These are phyloP conservation scores for Gossypium anomalum DNA, from an alignment of 345 rosid species.

Conservation along the genomic window DNA sequence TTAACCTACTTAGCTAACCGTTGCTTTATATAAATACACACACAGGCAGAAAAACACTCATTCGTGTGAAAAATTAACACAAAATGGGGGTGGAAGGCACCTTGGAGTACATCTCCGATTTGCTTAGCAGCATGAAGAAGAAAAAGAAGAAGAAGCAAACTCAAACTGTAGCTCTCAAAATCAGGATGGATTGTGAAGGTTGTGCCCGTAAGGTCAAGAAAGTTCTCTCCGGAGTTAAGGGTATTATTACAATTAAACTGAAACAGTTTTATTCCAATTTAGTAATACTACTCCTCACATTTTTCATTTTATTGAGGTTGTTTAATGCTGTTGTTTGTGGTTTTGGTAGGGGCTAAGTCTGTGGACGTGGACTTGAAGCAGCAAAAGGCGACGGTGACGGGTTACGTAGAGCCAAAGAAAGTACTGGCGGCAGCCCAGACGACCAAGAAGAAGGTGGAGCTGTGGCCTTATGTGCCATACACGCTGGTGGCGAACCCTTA, in stretches of 20 bases:
- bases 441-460: slow-evolving; percentile 84
- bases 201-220: slow-evolving; percentile 78
- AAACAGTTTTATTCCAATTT: not conserved
- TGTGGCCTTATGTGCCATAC: slow-evolving; percentile 92
- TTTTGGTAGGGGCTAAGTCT: slow-evolving; percentile 52
- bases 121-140: slow-evolving; percentile 40
- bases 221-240: slow-evolving; percentile 68
- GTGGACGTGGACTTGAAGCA: slow-evolving; percentile 78
- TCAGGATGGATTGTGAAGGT: slow-evolving; percentile 89
- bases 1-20: not conserved
- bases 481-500: slow-evolving; percentile 63
- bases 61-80: not conserved
- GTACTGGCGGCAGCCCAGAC: slow-evolving; percentile 70
- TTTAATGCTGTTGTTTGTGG: not conserved
- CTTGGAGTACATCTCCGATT: slow-evolving; percentile 54
- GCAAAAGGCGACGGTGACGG: slow-evolving; percentile 78
- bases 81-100: slow-evolving; percentile 81
- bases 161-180: slow-evolving; percentile 66
- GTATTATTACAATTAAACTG: slow-evolving; percentile 24
- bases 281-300: not conserved
- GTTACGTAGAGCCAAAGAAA: slow-evolving; percentile 53
- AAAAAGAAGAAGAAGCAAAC: slow-evolving; percentile 58
- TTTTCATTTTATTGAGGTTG: not conserved
- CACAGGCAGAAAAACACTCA: not conserved
- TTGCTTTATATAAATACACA: not conserved